These are phyloP conservation scores for Favolaschia claudopus DNA, from an alignment of 768 basidiomycete species.

Conservation along the genomic window DNA sequence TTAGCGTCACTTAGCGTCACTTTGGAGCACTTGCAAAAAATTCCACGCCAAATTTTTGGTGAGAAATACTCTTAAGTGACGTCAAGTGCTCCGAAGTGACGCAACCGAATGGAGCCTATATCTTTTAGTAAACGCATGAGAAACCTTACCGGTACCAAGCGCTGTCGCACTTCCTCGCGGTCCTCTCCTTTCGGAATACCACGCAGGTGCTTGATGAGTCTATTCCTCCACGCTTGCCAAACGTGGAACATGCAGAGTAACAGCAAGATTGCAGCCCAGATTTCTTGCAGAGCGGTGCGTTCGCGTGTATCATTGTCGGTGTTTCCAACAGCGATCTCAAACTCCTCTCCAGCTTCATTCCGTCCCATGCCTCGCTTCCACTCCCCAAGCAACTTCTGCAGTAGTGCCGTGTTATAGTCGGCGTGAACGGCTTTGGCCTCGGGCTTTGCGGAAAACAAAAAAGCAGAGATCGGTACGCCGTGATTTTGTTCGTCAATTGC, in stretches of 20 bases:
- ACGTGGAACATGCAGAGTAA: neutral
- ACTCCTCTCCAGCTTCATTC: neutral
- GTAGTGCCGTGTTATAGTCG: neutral
- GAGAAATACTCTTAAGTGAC: too few relatives aligned
- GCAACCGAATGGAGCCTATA: too few relatives aligned
- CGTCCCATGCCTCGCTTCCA: neutral
- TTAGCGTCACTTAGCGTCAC: too few relatives aligned
- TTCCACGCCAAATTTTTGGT: too few relatives aligned
- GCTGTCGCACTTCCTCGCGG: neutral
- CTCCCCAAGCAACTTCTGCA: neutral
- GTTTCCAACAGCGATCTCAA: neutral
- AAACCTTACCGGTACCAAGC: neutral
- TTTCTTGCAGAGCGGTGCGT: neutral
- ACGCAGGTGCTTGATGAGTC: neutral
- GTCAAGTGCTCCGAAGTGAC: too few relatives aligned
- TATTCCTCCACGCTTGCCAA: neutral
- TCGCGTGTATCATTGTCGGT: constrained; percentile 1
- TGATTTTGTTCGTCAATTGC: constrained; percentile 6
- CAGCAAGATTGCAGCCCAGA: neutral
- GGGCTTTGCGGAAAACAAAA: neutral
- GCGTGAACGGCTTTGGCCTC: constrained; percentile 1
- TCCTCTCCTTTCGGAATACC: neutral
- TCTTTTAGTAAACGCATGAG: neutral
- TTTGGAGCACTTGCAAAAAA: too few relatives aligned
- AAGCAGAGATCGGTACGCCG: neutral